These are phyloP conservation scores for Teunomyces atbi DNA, from an alignment of 805 yeast species.

Conservation along the genomic window DNA sequence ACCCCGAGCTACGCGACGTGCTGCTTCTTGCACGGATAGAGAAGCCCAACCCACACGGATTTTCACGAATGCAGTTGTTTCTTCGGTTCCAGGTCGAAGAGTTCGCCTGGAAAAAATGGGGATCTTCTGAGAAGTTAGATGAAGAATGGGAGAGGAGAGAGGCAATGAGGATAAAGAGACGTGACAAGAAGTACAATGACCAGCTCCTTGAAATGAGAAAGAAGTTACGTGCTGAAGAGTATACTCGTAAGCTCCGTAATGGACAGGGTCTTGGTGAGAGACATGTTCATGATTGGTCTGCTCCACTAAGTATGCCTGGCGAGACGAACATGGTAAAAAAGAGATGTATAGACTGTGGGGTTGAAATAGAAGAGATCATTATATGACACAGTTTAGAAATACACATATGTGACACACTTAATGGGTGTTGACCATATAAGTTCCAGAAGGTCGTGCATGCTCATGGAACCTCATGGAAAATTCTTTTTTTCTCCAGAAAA, in stretches of 20 bases:
- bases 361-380: slow-evolving; percentile 75
- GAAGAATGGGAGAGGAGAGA: slow-evolving; percentile 90
- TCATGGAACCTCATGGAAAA: slow-evolving; percentile 33
- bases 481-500: slow-evolving; percentile 14
- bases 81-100: slow-evolving; percentile 91
- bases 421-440: background rate
- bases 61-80: slow-evolving; percentile 89
- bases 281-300: slow-evolving; percentile 77
- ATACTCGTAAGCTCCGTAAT: slow-evolving; percentile 65
- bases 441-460: slow-evolving; percentile 8
- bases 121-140: slow-evolving; percentile 82
- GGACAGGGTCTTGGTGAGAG: slow-evolving; percentile 52
- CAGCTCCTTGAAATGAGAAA: slow-evolving; percentile 84
- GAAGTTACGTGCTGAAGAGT: slow-evolving; percentile 89
- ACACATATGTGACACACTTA: background rate
- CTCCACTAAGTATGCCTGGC: slow-evolving; percentile 47
- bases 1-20: slow-evolving; percentile 81
- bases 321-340: slow-evolving; percentile 43
- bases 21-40: slow-evolving; percentile 71
- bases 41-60: slow-evolving; percentile 93
- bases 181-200: slow-evolving; percentile 76
- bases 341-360: slow-evolving; percentile 77
- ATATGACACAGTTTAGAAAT: slow-evolving; percentile 23
- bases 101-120: slow-evolving; percentile 93
- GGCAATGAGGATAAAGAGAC: slow-evolving; percentile 62